Evolutionary conservation across 768 basidiomycete genomes (phyloP), one percentile per base, ranked within the genome.

Genomic region (Boletus sp.): DNA sequence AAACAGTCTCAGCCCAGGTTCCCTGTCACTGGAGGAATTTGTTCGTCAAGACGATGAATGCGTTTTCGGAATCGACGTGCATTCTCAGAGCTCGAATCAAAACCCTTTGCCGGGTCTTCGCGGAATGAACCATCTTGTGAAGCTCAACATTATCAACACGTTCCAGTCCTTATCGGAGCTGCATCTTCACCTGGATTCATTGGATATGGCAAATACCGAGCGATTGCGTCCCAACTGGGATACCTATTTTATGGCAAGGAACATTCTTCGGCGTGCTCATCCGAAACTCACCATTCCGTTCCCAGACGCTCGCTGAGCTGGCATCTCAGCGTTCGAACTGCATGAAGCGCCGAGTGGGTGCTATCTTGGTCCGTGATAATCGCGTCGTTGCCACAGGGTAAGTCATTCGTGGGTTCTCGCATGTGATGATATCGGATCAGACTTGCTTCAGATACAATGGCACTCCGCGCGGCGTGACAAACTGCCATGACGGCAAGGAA

Each of bases 271-370:
- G 23, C 9, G 6, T 19, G 42, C 5, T 51, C 19, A 1, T 19
- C 39, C 19, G 44, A 50, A 53, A 40, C 43, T 61, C 39, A 65
- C 55, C 25, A 6, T 10, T n/a, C 8, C 17, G 34, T 48, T 51
- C 38, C 27, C 62, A 93, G 91, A 93, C 88, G 4, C 77, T 98
- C 32, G 95, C 96, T 14, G 87, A 88, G 17, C 79, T 98, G 35
- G 94, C 94, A 15, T 92, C 94, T 14, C 84, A 82, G 55, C 78
- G 93, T 33, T 94, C 93, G 5, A 97, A 97, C 66, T 97, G 95
- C 68, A 97, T 98, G 94, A 97, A 98, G 69, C 82, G 95, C 8
- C 82, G 97, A 3, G 97, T 99, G 0, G 97, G 97, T 8, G 95
- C 95, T 0, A 84, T 99, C 19, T 75, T 99, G 29, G 95, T 98